Evolutionary conservation across 2,329 filamentous ascomycete genomes (phyloP).

Genomic region (Colletotrichum melonis): DNA sequence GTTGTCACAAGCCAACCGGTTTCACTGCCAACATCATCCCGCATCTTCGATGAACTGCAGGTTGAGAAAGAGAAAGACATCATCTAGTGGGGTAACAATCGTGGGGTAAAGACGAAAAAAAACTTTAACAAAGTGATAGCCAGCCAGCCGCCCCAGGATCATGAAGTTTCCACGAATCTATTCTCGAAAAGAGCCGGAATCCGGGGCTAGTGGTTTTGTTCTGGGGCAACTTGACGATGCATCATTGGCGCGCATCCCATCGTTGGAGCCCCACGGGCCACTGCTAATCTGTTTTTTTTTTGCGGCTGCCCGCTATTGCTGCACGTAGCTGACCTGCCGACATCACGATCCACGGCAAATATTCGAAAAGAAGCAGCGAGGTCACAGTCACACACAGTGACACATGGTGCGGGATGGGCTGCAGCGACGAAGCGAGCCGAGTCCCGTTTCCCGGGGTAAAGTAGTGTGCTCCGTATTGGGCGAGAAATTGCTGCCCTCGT

Average conservation of each 20-base stretch:
- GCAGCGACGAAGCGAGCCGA: background rate
- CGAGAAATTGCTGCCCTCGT: background rate
- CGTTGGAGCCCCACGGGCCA: background rate
- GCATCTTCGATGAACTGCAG: background rate
- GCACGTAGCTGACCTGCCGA: background rate
- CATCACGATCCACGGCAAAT: background rate
- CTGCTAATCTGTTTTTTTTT: background rate
- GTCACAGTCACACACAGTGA: too few relatives aligned
- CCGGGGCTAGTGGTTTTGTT: background rate
- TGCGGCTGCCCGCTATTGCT: background rate
- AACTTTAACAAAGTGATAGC: background rate
- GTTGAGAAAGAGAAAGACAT: background rate
- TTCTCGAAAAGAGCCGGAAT: background rate
- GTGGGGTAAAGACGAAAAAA: background rate
- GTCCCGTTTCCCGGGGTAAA: background rate
- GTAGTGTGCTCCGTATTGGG: background rate
- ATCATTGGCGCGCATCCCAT: conserved; percentile 2
- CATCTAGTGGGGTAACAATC: background rate
- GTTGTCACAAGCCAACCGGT: background rate
- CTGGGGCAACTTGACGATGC: background rate
- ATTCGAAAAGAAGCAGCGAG: background rate
- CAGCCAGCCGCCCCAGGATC: background rate
- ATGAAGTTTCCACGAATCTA: background rate
- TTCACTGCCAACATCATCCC: background rate
- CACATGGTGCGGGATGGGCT: background rate